Evolutionary conservation across 805 yeast species (phyloP), one percentile per base, ranked within the genome.

Genomic region (Yamadazyma kitorensis): DNA sequence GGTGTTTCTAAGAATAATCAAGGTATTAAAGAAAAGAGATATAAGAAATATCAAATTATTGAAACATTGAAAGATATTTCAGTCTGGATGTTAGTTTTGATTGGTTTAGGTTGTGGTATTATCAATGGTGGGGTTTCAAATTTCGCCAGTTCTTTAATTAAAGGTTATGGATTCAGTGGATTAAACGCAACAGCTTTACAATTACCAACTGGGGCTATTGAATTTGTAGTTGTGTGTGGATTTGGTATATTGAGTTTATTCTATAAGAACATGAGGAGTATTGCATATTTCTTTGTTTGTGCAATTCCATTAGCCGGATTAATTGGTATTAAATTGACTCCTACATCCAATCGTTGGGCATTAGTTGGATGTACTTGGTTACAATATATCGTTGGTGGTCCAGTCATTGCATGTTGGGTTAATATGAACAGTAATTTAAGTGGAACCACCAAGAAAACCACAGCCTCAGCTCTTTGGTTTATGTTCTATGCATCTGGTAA

Each of bases 101-200:
- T 52, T 27, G 59, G 54, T 8, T 39, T 55, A 19, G 51, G 43
- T 2, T 44, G 60, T 41, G 68, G 68, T 36, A 52, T 63, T 10
- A 43, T 55, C 31, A 58, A 56, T 36, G 58, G 59, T 5, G 59
- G 59, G 3, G 41, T 43, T 11, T 48, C 55, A 3, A 52, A 53
- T 36, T 55, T 53, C 38, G 40, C 45, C 10, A 43, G 49, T 24
- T 52, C 64, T 8, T 39, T 64, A 19, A 45, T 66, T 15, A 41
- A 40, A 28, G 55, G 59, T 16, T 62, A 56, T 40, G 68, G 68
- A 1, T 64, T 54, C 45, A 39, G 45, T 24, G 49, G 60, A 2
- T 41, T 60, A 27, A 33, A 49, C 13, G 42, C 60, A 9, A 56
- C 62, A 6, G 52, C 51, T 5, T 43, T 55, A 29, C 55, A 54